These are phyloP conservation scores for Immersiella caudata DNA, from an alignment of 495 filamentous ascomycete species.

Conservation along the genomic window DNA sequence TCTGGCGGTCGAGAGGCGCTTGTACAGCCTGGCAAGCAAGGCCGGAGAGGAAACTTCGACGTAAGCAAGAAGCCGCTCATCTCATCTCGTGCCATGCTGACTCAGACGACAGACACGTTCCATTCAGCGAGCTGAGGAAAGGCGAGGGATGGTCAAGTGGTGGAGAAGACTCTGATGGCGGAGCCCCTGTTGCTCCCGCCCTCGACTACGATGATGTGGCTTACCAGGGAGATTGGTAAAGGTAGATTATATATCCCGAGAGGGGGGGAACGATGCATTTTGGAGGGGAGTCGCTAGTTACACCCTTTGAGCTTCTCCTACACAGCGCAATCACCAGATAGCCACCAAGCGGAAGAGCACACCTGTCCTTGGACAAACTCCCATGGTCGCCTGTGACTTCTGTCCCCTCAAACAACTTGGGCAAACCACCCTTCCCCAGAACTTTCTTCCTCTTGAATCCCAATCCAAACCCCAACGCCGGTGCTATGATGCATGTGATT, in stretches of 20 bases:
- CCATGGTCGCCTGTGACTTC: not conserved
- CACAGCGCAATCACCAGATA: not conserved
- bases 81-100: not conserved
- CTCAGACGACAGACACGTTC: conserved; percentile 14
- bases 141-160: conserved; percentile 36
- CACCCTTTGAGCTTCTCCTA: not conserved
- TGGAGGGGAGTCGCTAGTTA: not conserved
- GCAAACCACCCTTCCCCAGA: not conserved
- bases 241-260: not conserved
- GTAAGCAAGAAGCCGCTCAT: not conserved
- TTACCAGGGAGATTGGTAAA: not conserved
- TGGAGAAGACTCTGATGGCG: conserved; percentile 39
- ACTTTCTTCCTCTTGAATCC: conserved; percentile 2
- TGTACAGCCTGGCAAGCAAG: not conserved
- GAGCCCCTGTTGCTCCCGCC: conserved; percentile 14
- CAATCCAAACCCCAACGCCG: conserved; percentile 29
- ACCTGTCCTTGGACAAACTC: not conserved
- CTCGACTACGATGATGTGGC: not conserved
- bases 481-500: conserved; percentile 33
- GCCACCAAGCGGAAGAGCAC: not conserved
- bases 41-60: not conserved
- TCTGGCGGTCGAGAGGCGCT: conserved; percentile 56
- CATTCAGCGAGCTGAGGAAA: conserved; percentile 23
- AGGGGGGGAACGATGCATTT: not conserved
- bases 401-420: not conserved